Evolutionary conservation across 2,329 filamentous ascomycete genomes (phyloP).

Genomic region (Cryphonectria japonica): DNA sequence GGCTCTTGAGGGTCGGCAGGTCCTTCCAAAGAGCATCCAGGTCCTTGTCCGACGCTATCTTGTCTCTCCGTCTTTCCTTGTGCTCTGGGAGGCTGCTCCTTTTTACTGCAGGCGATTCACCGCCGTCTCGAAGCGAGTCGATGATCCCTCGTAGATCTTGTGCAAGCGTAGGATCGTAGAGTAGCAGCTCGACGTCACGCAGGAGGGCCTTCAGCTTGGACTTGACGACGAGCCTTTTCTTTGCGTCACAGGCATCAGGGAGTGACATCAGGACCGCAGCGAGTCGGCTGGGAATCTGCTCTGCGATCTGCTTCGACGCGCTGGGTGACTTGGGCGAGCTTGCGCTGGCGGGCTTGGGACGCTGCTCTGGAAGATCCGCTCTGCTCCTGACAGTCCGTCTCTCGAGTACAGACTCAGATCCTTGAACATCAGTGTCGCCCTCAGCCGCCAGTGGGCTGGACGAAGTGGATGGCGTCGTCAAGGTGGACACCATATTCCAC

Average conservation of each 20-base stretch:
- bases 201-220: conserved; percentile 13
- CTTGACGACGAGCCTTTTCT: conserved; percentile 5
- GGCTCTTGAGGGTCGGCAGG: not conserved
- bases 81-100: not conserved
- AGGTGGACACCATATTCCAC: not conserved
- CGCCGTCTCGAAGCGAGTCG: not conserved
- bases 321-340: not conserved
- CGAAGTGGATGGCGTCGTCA: not conserved
- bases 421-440: not conserved
- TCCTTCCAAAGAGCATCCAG: not conserved
- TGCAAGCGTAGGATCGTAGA: conserved; percentile 6
- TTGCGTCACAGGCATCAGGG: not conserved
- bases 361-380: not conserved
- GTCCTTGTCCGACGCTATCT: not conserved
- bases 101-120: no score
- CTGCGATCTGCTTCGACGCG: not conserved
- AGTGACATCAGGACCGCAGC: conserved; percentile 10
- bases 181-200: not conserved
- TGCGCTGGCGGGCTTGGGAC: not conserved
- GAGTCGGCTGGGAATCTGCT: conserved; percentile 11
- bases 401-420: no score
- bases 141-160: conserved; percentile 7
- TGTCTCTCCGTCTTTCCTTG: not conserved
- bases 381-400: not conserved
- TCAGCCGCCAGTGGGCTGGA: not conserved